Evolutionary conservation across 495 filamentous ascomycete species (phyloP).

Genomic region (Penicillium taxi): DNA sequence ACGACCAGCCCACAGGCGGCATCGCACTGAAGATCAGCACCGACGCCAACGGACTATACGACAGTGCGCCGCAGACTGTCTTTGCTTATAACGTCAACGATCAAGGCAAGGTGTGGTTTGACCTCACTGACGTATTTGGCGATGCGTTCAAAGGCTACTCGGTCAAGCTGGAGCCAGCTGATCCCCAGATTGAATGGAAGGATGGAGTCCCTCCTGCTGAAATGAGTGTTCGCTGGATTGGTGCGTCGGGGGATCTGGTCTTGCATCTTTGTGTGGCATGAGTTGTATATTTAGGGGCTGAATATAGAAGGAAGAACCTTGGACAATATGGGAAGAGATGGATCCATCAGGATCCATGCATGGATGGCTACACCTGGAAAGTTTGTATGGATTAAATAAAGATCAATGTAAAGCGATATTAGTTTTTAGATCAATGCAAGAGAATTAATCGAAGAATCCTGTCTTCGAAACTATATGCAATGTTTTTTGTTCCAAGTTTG

Average conservation of each 20-base stretch:
- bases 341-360: too few species aligned
- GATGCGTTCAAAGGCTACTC: conserved; percentile 44
- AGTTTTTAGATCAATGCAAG: too few species aligned
- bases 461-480: too few species aligned
- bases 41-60: conserved; percentile 39
- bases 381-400: too few species aligned
- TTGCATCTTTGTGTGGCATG: conserved; percentile 23
- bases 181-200: conserved; percentile 40
- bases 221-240: conserved; percentile 38
- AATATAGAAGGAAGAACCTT: too few species aligned
- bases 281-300: neutral
- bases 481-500: too few species aligned
- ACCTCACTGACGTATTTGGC: conserved; percentile 50
- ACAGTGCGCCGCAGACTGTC: conserved; percentile 40
- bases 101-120: conserved; percentile 43
- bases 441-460: too few species aligned
- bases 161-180: conserved; percentile 30
- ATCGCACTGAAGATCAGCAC: conserved; percentile 49
- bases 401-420: too few species aligned
- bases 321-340: too few species aligned
- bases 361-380: too few species aligned
- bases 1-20: conserved; percentile 43
- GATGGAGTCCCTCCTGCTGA: conserved; percentile 43
- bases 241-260: conserved; percentile 24
- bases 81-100: conserved; percentile 48